Percentiles rank a stretch among this genome's conserved stretches.
phyloP scores from a whole-genome alignment of 2,329 filamentous ascomycete genomes.

The Cercospora sp. region DNA sequence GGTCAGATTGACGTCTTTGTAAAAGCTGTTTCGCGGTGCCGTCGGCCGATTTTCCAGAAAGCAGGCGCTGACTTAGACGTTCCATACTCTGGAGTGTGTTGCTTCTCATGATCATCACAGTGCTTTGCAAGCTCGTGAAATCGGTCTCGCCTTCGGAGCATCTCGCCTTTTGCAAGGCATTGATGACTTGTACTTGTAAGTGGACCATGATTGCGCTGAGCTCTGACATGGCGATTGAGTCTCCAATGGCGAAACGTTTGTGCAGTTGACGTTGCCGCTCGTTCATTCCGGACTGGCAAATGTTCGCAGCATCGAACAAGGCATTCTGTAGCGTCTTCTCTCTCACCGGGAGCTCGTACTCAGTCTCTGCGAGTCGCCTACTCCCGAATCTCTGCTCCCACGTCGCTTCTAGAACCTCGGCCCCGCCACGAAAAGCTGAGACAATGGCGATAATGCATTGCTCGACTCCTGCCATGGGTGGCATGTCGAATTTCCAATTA shows the following conservation, averaged over 20 bases:
- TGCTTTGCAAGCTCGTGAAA: slow-evolving; percentile 40
- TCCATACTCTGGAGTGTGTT: slow-evolving; percentile 35
- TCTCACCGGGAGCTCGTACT: slow-evolving; percentile 38
- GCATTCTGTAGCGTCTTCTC: slow-evolving; percentile 44
- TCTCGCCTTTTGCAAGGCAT: slow-evolving; percentile 42
- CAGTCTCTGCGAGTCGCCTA: slow-evolving; percentile 19
- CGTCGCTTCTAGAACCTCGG: slow-evolving; percentile 42
- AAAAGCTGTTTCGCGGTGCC: not conserved
- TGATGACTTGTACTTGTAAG: slow-evolving; percentile 45
- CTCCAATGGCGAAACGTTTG: slow-evolving; percentile 41
- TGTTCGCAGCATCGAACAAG: slow-evolving; percentile 41
- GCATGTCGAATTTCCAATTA: not conserved
- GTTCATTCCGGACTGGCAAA: slow-evolving; percentile 39
- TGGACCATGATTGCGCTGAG: slow-evolving; percentile 41
- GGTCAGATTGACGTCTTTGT: not conserved
- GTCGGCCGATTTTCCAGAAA: not conserved
- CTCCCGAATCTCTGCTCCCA: slow-evolving; percentile 34
- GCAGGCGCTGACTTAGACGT: slow-evolving; percentile 29
- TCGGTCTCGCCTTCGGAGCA: slow-evolving; percentile 40
- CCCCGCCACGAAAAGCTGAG: slow-evolving; percentile 46
- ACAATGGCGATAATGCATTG: slow-evolving; percentile 47
- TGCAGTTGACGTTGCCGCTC: slow-evolving; percentile 41
- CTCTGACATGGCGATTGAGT: slow-evolving; percentile 37
- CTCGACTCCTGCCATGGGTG: slow-evolving; percentile 34
- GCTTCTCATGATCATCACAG: slow-evolving; percentile 29